These are phyloP conservation scores for Pestalotiopsis sp. DNA, from an alignment of 2,329 filamentous ascomycete genomes.

Conservation along the genomic window DNA sequence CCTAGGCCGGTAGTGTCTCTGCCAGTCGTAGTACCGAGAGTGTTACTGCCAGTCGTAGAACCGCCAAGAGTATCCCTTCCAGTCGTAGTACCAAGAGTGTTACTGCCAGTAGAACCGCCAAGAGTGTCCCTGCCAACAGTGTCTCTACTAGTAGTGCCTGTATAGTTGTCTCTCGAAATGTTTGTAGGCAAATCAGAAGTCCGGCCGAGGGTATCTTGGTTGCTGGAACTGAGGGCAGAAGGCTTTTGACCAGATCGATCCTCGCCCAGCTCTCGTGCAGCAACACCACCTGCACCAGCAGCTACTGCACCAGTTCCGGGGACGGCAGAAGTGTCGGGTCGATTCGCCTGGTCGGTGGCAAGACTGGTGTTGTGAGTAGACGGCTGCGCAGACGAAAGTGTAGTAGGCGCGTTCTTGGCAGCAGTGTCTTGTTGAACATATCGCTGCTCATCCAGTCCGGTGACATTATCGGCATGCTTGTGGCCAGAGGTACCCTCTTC, in stretches of 20 bases:
- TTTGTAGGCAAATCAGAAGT: neutral
- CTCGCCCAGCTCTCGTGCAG: neutral
- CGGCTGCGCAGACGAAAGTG: neutral
- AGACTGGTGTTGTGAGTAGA: neutral
- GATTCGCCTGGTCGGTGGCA: neutral
- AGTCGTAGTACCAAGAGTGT: no score
- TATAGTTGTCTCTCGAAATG: neutral
- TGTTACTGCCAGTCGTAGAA: neutral
- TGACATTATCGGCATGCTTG: neutral
- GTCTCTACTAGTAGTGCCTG: neutral
- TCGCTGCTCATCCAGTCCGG: neutral
- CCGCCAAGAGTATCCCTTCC: no score
- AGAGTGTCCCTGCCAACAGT: neutral
- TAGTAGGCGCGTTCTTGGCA: neutral
- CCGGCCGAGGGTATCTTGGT: neutral
- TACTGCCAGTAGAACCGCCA: neutral
- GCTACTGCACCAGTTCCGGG: neutral
- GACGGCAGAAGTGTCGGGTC: neutral
- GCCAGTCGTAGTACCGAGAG: neutral
- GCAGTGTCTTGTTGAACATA: neutral
- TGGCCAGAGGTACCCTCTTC: neutral
- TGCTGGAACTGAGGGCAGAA: neutral
- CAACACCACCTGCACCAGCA: neutral
- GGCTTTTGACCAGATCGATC: slow-evolving; percentile 4
- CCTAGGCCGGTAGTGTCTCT: neutral